Evolutionary conservation across 139 green algal genomes (phyloP).

Genomic region (Medakamo hakoo): DNA sequence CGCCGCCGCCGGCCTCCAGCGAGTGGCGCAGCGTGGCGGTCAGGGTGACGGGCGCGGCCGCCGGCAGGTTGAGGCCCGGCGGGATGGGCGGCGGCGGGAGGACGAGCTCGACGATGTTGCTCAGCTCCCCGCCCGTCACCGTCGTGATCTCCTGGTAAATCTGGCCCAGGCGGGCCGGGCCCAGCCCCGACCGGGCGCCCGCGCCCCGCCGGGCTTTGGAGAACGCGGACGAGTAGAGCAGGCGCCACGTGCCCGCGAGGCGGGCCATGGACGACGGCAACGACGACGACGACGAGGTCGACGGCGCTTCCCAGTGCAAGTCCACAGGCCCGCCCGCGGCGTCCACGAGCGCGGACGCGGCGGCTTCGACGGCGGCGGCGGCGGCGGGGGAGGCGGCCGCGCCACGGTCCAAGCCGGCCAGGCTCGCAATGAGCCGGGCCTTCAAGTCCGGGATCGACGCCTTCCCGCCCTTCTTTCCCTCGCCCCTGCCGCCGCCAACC

Average conservation of each 20-base stretch:
- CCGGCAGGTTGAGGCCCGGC: not conserved
- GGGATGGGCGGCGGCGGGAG: slow-evolving; percentile 6
- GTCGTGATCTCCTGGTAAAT: slow-evolving; percentile 23
- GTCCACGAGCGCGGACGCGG: slow-evolving; percentile 13
- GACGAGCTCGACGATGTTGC: slow-evolving; percentile 18
- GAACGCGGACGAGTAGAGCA: slow-evolving; percentile 33
- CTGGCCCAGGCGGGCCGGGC: slow-evolving; percentile 29
- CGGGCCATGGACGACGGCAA: not conserved
- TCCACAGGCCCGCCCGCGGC: slow-evolving; percentile 7
- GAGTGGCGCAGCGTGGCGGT: slow-evolving; percentile 13
- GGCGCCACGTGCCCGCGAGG: slow-evolving; percentile 18
- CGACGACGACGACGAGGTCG: not conserved
- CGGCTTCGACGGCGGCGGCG: slow-evolving; percentile 10
- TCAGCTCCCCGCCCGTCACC: slow-evolving; percentile 2
- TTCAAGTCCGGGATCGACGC: slow-evolving; percentile 9
- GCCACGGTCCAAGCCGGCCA: slow-evolving; percentile 32
- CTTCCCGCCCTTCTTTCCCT: not conserved
- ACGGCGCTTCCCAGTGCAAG: slow-evolving; percentile 8
- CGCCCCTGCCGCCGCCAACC: slow-evolving; percentile 1
- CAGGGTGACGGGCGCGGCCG: slow-evolving; percentile 1
- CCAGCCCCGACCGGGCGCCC: slow-evolving; percentile 23
- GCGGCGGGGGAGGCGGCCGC: slow-evolving; percentile 25
- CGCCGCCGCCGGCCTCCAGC: slow-evolving; percentile 5
- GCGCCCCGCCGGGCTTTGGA: slow-evolving; percentile 25
- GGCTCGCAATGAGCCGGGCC: slow-evolving; percentile 17